A percentile compares a stretch with the other conserved stretches of the same genome.
Conservation (phyloP, 257 asterid species). For the Nicotiana knightiana region DNA sequence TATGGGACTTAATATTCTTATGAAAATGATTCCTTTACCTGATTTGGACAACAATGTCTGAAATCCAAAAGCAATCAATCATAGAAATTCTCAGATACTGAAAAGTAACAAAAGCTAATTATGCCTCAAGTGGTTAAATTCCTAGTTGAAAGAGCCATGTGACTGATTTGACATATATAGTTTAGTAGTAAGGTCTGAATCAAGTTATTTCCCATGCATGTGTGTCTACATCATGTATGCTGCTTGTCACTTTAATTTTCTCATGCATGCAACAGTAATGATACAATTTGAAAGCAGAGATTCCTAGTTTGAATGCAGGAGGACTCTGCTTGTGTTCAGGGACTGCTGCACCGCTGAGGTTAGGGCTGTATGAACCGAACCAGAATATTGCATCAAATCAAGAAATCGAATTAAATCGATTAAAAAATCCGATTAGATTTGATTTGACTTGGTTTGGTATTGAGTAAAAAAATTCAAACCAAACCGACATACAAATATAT, state of each 20-base stretch:
- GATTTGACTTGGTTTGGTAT: too few relatives aligned
- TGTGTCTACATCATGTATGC: too few relatives aligned
- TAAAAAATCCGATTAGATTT: too few relatives aligned
- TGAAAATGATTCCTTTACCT: conserved; percentile 6
- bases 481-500: too few relatives aligned
- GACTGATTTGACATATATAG: background rate
- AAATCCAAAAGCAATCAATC: background rate
- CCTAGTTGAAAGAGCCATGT: background rate
- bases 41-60: background rate
- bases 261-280: background rate
- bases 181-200: background rate
- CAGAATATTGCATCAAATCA: too few relatives aligned
- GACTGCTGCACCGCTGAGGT: too few relatives aligned
- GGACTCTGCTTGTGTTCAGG: background rate
- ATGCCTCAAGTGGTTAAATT: background rate
- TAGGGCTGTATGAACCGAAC: too few relatives aligned
- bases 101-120: background rate
- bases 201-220: conserved; percentile 1
- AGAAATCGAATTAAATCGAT: too few relatives aligned
- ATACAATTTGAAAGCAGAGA: background rate
- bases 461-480: too few relatives aligned
- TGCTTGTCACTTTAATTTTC: background rate
- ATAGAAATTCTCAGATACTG: background rate
- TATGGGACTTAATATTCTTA: background rate
- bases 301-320: background rate